Percentiles rank a stretch among this genome's conserved stretches.
Conservation (phyloP, 1,139 yeast genomes). For the Kurtzmaniella quercitrusa region DNA sequence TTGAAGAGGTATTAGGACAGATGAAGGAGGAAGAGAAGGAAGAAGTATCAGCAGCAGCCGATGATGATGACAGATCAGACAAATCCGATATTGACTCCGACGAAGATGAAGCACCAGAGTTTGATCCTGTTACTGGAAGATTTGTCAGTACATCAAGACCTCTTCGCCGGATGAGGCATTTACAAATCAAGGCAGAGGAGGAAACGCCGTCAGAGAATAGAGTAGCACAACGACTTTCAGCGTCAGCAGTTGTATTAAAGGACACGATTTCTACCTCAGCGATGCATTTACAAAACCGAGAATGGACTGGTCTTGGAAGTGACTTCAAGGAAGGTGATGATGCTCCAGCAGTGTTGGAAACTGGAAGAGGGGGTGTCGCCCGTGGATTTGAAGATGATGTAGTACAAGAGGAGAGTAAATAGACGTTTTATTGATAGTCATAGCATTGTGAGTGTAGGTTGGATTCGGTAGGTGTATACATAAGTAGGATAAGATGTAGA, state of each 20-base stretch:
- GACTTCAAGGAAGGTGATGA: constrained; percentile 56
- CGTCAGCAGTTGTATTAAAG: constrained; percentile 55
- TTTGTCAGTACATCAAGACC: constrained; percentile 70
- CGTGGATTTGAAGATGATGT: constrained; percentile 23
- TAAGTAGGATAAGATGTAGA: no score
- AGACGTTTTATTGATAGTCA: no score
- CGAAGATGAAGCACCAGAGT: constrained; percentile 70
- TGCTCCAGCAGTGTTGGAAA: constrained; percentile 70
- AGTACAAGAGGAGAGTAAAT: background rate
- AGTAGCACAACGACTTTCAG: constrained; percentile 54
- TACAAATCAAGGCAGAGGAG: constrained; percentile 46
- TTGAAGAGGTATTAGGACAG: constrained; percentile 46
- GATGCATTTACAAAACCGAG: constrained; percentile 60
- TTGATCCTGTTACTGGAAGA: constrained; percentile 84
- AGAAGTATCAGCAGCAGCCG: constrained; percentile 11
- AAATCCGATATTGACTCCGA: constrained; percentile 12
- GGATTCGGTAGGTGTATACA: no score
- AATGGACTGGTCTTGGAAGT: constrained; percentile 91
- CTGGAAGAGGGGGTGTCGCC: constrained; percentile 85
- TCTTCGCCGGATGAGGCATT: constrained; percentile 59
- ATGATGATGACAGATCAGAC: constrained; percentile 12
- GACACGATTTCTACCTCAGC: constrained; percentile 92
- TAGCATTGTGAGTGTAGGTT: background rate
- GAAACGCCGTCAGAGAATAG: constrained; percentile 16
- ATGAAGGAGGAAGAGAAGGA: constrained; percentile 19